A percentile compares a stretch with the other conserved stretches of the same genome.
phyloP scores from a whole-genome alignment of 148 eudicot species.

The Mesembryanthemum crystallinum region DNA sequence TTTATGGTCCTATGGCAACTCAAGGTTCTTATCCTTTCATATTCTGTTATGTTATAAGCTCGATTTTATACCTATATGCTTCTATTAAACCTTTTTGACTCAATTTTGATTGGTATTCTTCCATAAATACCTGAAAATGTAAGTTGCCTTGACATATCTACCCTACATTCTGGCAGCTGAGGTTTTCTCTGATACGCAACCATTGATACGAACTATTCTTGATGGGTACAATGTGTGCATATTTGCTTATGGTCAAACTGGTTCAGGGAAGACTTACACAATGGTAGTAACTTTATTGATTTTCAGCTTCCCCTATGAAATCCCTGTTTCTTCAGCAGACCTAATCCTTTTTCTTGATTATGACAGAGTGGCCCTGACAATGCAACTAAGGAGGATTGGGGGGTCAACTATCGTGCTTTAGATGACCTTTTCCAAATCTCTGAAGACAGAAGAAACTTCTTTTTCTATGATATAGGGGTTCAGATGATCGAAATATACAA shows the following conservation, averaged over 20 bases:
- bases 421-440: slow-evolving; percentile 60
- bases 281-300: slow-evolving; percentile 44
- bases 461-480: slow-evolving; percentile 54
- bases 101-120: neutral
- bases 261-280: slow-evolving; percentile 78
- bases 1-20: slow-evolving; percentile 66
- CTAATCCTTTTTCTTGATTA: slow-evolving; percentile 9
- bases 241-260: slow-evolving; percentile 88
- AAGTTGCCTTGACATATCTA: slow-evolving; percentile 9
- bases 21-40: slow-evolving; percentile 57
- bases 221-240: slow-evolving; percentile 79
- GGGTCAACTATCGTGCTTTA: slow-evolving; percentile 69
- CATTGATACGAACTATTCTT: slow-evolving; percentile 63
- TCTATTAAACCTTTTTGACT: neutral
- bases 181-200: slow-evolving; percentile 58
- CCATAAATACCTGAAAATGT: neutral
- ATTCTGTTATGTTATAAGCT: slow-evolving; percentile 10
- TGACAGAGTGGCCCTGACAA: slow-evolving; percentile 58
- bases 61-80: neutral
- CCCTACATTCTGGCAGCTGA: slow-evolving; percentile 36
- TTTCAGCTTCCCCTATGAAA: neutral
- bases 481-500: slow-evolving; percentile 84
- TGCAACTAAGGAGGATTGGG: slow-evolving; percentile 58
- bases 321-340: slow-evolving; percentile 1
- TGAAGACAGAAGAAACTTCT: slow-evolving; percentile 43